Conservation (phyloP, 768 basidiomycete genomes). For the Butyriboletus loyo region DNA sequence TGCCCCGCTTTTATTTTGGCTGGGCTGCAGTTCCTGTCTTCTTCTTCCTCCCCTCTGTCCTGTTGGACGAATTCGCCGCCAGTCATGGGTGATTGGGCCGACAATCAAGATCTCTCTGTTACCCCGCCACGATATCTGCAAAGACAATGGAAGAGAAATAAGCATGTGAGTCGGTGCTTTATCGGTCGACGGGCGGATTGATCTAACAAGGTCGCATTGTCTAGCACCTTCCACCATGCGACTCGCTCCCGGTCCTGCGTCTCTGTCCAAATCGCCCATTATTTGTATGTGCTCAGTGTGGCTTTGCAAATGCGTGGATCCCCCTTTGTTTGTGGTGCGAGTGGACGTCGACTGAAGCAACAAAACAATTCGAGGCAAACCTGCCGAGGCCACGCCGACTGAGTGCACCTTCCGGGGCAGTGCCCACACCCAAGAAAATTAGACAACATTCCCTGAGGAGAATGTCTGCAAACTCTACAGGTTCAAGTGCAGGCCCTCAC, state of each 20-base stretch:
- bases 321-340: constrained; percentile 51
- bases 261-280: constrained; percentile 40
- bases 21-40: not conserved
- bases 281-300: constrained; percentile 46
- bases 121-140: constrained; percentile 35
- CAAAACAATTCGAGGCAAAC: constrained; percentile 38
- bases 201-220: constrained; percentile 11
- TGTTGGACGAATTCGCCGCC: not conserved
- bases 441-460: constrained; percentile 11
- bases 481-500: constrained; percentile 19
- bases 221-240: constrained; percentile 44
- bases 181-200: constrained; percentile 13
- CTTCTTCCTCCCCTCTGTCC: constrained; percentile 10
- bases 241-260: constrained; percentile 45
- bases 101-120: constrained; percentile 18
- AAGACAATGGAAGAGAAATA: constrained; percentile 43
- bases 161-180: constrained; percentile 31
- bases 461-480: constrained; percentile 20
- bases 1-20: constrained; percentile 23
- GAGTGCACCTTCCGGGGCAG: constrained; percentile 26
- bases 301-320: constrained; percentile 46
- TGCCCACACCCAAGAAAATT: constrained; percentile 9
- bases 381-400: constrained; percentile 36
- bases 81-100: constrained; percentile 15
- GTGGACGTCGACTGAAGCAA: constrained; percentile 44